Conservation (phyloP, 2,329 filamentous ascomycete species). For the Verticillium nonalfalfae region DNA sequence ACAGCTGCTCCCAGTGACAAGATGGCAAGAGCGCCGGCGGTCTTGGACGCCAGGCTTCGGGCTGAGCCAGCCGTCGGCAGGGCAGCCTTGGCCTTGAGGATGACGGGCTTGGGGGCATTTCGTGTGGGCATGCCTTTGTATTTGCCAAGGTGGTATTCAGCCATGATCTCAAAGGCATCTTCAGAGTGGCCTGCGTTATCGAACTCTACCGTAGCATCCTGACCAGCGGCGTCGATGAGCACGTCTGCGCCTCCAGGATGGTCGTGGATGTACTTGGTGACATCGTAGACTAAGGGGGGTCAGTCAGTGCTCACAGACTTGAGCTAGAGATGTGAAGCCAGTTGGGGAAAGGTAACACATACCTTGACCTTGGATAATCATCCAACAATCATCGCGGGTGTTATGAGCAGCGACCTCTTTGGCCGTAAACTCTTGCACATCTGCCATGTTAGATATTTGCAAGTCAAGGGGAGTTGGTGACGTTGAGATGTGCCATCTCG, state of each 20-base stretch:
- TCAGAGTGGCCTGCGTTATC: conserved; percentile 82
- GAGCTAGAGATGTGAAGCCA: background rate
- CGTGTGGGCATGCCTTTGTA: conserved; percentile 21
- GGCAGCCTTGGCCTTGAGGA: conserved; percentile 11
- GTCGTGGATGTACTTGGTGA: conserved; percentile 50
- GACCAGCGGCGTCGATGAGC: conserved; percentile 69
- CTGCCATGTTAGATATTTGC: conserved; percentile 3
- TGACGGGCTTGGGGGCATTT: conserved; percentile 15
- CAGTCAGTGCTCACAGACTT: too few relatives aligned
- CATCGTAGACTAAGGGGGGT: conserved; percentile 43
- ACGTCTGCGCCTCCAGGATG: conserved; percentile 73
- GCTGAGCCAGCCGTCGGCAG: conserved; percentile 1
- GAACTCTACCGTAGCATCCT: conserved; percentile 73
- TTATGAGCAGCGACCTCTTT: conserved; percentile 44
- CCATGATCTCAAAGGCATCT: conserved; percentile 37
- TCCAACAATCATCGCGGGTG: conserved; percentile 41
- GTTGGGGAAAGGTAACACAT: conserved; percentile 1
- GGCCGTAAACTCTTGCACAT: conserved; percentile 20
- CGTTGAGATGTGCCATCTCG: background rate
- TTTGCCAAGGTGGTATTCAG: conserved; percentile 27
- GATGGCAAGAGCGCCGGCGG: conserved; percentile 13
- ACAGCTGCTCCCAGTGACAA: conserved; percentile 13
- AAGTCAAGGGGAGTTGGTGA: background rate
- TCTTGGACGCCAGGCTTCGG: conserved; percentile 6
- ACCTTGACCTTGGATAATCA: conserved; percentile 51